Conservation (phyloP, 108 stramenopile species). For the Cylindrotheca closterium region DNA sequence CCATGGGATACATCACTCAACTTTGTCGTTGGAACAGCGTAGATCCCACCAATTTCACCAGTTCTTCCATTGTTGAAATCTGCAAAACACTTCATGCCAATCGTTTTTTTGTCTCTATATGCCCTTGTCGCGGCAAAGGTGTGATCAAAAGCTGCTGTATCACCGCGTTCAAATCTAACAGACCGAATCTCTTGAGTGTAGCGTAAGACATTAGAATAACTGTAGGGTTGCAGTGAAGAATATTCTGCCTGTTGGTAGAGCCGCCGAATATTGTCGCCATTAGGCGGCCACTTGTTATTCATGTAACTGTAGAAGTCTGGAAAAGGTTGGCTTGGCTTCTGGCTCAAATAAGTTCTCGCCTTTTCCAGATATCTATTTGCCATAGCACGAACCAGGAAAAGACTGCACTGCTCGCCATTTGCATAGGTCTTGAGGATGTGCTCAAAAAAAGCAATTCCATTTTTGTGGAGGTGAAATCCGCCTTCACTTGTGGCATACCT, state of each 20-base stretch:
- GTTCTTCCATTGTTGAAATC: not conserved
- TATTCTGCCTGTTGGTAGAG: conserved; percentile 1
- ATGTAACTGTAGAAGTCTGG: not conserved
- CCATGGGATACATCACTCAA: conserved; percentile 1
- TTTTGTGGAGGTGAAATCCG: not conserved
- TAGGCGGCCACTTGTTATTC: not conserved
- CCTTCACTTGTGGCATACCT: not conserved
- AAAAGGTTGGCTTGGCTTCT: not conserved
- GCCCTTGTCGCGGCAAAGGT: not conserved
- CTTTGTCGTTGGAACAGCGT: not conserved
- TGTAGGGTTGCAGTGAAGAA: not conserved
- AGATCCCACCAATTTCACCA: not conserved
- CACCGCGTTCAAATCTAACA: not conserved
- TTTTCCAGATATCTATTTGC: not conserved
- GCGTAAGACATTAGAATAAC: conserved; percentile 1
- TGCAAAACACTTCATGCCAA: not conserved
- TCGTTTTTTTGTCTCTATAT: not conserved
- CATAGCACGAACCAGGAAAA: not conserved
- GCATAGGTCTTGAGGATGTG: not conserved
- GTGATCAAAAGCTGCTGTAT: conserved; percentile 2
- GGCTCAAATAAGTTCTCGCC: not conserved
- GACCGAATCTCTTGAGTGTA: not conserved
- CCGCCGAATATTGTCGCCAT: not conserved
- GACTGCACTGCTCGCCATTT: not conserved
- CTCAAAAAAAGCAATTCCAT: not conserved